Conservation (phyloP, 176 grass and related monocot genomes). For the Oryza meyeriana region DNA sequence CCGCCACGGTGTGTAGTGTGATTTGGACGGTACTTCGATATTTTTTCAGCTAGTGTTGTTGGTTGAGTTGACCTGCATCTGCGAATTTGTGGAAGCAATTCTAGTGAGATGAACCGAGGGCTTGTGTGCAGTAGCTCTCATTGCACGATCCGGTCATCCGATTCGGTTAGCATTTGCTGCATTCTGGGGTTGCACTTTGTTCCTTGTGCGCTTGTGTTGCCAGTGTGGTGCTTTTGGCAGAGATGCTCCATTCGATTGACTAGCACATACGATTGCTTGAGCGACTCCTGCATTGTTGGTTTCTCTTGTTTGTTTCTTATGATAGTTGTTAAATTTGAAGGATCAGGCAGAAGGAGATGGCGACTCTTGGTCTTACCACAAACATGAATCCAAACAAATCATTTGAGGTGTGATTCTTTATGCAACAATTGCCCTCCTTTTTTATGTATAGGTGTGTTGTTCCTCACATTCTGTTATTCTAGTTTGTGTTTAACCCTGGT, state of each 20-base stretch:
- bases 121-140: neutral
- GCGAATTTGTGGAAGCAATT: neutral
- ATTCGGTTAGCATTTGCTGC: neutral
- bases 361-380: conserved; percentile 33
- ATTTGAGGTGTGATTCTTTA: conserved; percentile 43
- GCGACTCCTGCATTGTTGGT: neutral
- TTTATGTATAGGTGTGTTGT: neutral
- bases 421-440: neutral
- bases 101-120: neutral
- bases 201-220: neutral
- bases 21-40: neutral
- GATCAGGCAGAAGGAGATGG: conserved; percentile 36
- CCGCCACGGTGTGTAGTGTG: neutral
- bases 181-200: neutral
- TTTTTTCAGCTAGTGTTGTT: no score
- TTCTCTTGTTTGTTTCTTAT: neutral
- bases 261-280: neutral
- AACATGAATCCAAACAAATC: conserved; percentile 63
- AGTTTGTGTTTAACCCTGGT: no score
- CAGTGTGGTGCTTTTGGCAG: neutral
- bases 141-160: no score
- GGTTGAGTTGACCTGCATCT: neutral
- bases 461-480: neutral
- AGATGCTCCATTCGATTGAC: neutral
- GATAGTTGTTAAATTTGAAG: neutral